Evolutionary conservation across 371 early-diverging fungal genomes (phyloP).

Genomic region (Dipsacomyces acuminosporus): DNA sequence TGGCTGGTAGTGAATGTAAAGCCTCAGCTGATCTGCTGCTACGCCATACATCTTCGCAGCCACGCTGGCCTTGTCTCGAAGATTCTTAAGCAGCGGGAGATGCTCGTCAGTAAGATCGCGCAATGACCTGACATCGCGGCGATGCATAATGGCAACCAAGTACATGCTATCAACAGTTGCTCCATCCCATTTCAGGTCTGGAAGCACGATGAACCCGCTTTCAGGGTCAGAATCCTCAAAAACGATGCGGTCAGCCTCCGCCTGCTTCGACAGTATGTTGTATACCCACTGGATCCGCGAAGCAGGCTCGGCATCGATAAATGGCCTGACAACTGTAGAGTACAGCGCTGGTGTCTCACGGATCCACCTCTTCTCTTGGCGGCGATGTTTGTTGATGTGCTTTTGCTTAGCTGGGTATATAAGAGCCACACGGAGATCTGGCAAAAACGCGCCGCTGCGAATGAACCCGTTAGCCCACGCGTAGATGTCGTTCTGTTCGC

Average conservation of each 20-base stretch:
- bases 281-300: slow-evolving; percentile 71
- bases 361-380: slow-evolving; percentile 51
- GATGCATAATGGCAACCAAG: slow-evolving; percentile 59
- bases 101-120: slow-evolving; percentile 60
- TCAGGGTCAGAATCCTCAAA: slow-evolving; percentile 49
- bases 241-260: slow-evolving; percentile 63
- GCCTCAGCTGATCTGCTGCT: slow-evolving; percentile 55
- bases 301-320: slow-evolving; percentile 58
- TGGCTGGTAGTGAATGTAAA: slow-evolving; percentile 83
- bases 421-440: slow-evolving; percentile 32
- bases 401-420: slow-evolving; percentile 38
- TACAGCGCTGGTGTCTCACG: slow-evolving; percentile 38
- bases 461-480: slow-evolving; percentile 38
- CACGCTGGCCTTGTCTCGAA: slow-evolving; percentile 50
- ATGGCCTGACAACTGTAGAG: slow-evolving; percentile 46
- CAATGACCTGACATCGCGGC: slow-evolving; percentile 55
- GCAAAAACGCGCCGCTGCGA: slow-evolving; percentile 4
- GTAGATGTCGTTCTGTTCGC: slow-evolving; percentile 40
- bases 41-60: slow-evolving; percentile 49
- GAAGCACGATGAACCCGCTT: slow-evolving; percentile 72
- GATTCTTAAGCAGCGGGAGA: slow-evolving; percentile 59
- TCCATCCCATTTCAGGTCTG: slow-evolving; percentile 80
- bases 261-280: slow-evolving; percentile 65
- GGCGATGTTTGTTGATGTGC: slow-evolving; percentile 71
- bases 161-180: slow-evolving; percentile 59